phyloP scores from a whole-genome alignment of 768 basidiomycete species.

The Lepiota venenata region DNA sequence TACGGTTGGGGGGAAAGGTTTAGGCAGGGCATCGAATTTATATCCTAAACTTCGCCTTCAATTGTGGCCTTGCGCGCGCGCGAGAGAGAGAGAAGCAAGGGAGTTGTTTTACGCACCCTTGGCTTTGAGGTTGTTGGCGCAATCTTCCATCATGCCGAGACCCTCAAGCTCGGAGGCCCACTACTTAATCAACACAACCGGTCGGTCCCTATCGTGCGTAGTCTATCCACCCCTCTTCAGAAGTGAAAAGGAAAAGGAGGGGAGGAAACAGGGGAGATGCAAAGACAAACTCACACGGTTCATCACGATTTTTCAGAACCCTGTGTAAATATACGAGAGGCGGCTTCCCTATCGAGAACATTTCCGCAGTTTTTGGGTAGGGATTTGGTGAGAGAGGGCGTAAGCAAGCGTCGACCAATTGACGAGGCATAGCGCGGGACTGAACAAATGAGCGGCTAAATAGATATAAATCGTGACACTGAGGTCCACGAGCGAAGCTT shows the following conservation, averaged over 20 bases:
- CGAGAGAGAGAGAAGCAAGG: neutral
- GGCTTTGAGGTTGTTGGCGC: conserved; percentile 73
- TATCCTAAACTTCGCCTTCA: conserved; percentile 58
- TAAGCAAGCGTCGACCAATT: too few species aligned
- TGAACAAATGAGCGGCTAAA: too few species aligned
- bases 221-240: conserved; percentile 59
- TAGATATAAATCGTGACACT: too few species aligned
- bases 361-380: conserved; percentile 89
- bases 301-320: conserved; percentile 82
- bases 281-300: conserved; percentile 63
- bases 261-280: neutral
- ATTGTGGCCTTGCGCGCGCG: too few species aligned
- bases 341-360: conserved; percentile 80
- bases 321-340: conserved; percentile 87
- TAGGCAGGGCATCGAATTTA: conserved; percentile 61
- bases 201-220: conserved; percentile 88
- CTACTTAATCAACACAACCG: conserved; percentile 65
- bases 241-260: too few species aligned
- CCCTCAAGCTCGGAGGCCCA: conserved; percentile 87
- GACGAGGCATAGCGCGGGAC: too few species aligned
- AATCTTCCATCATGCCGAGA: conserved; percentile 89
- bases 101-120: conserved; percentile 75
- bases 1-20: conserved; percentile 63
- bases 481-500: too few species aligned
- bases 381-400: conserved; percentile 80